Percentiles rank a stretch among this genome's conserved stretches.
These are phyloP conservation scores for Annulohypoxylon maeteangense DNA, from an alignment of 495 filamentous ascomycete genomes.

Conservation along the genomic window DNA sequence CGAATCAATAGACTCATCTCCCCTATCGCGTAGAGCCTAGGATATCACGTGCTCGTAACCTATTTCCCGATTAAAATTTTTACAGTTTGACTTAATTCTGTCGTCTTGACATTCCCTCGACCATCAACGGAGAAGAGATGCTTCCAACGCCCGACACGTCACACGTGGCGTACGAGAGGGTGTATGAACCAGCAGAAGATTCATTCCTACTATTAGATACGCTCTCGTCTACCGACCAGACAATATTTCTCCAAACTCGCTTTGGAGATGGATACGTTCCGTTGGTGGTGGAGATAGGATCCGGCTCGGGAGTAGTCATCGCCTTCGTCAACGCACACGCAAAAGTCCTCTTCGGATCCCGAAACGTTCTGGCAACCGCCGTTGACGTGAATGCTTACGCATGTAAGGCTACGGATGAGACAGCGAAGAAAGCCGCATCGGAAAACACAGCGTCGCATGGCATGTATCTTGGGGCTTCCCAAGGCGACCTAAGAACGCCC, in stretches of 20 bases:
- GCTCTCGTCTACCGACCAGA: conserved; percentile 77
- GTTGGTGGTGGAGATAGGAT: conserved; percentile 84
- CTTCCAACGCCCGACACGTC: conserved; percentile 92
- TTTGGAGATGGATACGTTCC: conserved; percentile 66
- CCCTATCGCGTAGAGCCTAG: conserved; percentile 9
- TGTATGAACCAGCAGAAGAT: conserved; percentile 96
- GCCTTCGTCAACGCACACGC: conserved; percentile 86
- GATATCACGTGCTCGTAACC: conserved; percentile 43
- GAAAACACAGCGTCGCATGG: conserved; percentile 49
- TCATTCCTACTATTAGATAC: conserved; percentile 95
- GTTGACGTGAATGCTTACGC: conserved; percentile 86
- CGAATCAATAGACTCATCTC: conserved; percentile 22
- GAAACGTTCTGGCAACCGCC: conserved; percentile 74
- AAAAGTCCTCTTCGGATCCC: conserved; percentile 73
- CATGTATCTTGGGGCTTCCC: conserved; percentile 68
- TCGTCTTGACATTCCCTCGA: background rate
- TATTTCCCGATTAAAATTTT: conserved; percentile 40
- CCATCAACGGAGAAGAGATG: conserved; percentile 60
- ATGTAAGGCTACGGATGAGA: conserved; percentile 73
- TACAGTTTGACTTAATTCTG: conserved; percentile 19
- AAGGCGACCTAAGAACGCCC: conserved; percentile 71
- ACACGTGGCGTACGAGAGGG: conserved; percentile 83
- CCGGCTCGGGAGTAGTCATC: conserved; percentile 90
- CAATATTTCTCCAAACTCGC: conserved; percentile 71
- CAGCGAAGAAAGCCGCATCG: conserved; percentile 63